Percentiles rank a stretch among this genome's conserved stretches.
These are phyloP conservation scores for Ophiostoma novo-ulmi DNA, from an alignment of 2,329 filamentous ascomycete genomes.

Conservation along the genomic window DNA sequence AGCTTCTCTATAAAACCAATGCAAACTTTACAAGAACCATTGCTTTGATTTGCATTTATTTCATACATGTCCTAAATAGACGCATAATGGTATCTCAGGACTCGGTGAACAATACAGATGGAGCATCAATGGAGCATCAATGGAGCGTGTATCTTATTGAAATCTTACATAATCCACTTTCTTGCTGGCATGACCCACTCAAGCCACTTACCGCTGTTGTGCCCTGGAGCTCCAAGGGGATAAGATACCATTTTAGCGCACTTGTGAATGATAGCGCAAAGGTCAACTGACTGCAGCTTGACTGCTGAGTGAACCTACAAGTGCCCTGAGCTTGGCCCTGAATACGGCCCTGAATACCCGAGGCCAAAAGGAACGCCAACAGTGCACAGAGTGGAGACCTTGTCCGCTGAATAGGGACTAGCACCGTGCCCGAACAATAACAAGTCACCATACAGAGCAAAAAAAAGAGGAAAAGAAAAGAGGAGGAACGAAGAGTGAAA, in stretches of 20 bases:
- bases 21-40: background rate
- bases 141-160: background rate
- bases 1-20: background rate
- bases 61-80: background rate
- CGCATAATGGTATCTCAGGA: background rate
- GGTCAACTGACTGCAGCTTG: background rate
- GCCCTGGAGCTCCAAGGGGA: conserved; percentile 1
- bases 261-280: background rate
- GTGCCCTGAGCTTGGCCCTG: conserved; percentile 12
- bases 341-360: background rate
- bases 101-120: background rate
- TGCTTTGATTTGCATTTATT: background rate
- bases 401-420: conserved; percentile 1
- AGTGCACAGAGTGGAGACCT: conserved; percentile 1
- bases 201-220: background rate
- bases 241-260: background rate
- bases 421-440: background rate
- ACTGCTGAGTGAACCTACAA: background rate
- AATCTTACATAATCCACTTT: conserved; percentile 1
- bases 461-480: background rate
- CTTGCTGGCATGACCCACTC: background rate
- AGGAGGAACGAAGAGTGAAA: conserved; percentile 10
- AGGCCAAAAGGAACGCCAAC: background rate
- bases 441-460: conserved; percentile 1
- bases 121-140: background rate